Evolutionary conservation across 768 basidiomycete species (phyloP).

Genomic region (Gymnopilus dilepis): DNA sequence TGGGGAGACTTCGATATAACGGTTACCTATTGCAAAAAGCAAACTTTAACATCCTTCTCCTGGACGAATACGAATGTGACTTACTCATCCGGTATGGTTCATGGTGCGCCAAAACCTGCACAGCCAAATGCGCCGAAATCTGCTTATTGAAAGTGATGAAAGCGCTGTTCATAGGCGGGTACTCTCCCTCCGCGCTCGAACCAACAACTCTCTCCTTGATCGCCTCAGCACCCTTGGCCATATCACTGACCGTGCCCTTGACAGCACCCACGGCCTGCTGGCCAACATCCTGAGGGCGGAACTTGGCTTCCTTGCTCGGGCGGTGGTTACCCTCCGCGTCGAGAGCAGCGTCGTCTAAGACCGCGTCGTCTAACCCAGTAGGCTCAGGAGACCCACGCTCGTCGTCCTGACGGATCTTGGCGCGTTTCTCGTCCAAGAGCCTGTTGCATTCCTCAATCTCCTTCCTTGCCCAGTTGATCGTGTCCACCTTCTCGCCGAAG

Average conservation of each 20-base stretch:
- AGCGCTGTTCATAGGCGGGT: slow-evolving; percentile 69
- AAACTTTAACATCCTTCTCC: not conserved
- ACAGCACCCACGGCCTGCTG: slow-evolving; percentile 29
- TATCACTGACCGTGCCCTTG: slow-evolving; percentile 32
- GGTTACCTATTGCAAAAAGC: slow-evolving; percentile 41
- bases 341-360: slow-evolving; percentile 15
- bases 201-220: slow-evolving; percentile 28
- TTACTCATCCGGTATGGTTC: slow-evolving; percentile 81
- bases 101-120: slow-evolving; percentile 76
- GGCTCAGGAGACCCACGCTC: slow-evolving; percentile 23
- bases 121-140: slow-evolving; percentile 90
- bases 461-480: slow-evolving; percentile 85
- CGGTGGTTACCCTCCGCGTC: slow-evolving; percentile 26
- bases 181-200: slow-evolving; percentile 36
- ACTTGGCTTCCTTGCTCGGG: not conserved
- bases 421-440: slow-evolving; percentile 57
- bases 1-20: slow-evolving; percentile 84
- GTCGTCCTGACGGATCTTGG: slow-evolving; percentile 36
- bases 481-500: slow-evolving; percentile 88
- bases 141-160: slow-evolving; percentile 94
- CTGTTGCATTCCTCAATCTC: slow-evolving; percentile 67
- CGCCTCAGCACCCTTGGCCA: slow-evolving; percentile 29
- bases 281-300: slow-evolving; percentile 24
- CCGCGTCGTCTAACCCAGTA: slow-evolving; percentile 15
- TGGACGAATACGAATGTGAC: slow-evolving; percentile 16